Base-by-base conservation (phyloP, 2,329 filamentous ascomycete species). In the Nannizzia gypsea region DNA sequence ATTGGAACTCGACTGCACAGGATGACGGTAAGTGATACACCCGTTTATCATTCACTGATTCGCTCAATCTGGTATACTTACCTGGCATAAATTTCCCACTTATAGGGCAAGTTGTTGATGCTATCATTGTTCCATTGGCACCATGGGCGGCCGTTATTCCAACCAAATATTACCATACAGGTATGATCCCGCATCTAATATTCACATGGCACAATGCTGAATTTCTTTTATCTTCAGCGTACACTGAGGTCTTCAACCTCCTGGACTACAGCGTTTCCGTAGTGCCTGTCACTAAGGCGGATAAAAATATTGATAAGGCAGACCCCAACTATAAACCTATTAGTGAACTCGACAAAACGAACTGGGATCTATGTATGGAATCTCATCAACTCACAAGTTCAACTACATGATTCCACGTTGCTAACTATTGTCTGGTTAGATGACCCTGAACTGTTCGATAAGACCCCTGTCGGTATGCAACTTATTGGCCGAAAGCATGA, bases 1-100 rank as follows among this genome's bases (percentile, higher is more conserved):
- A 84, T 66, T 85, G 82, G 83, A 84, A 84, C 62, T 77, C 73
- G 13, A 84, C 81, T 0, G 73, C 70, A 0, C 67, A 74, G 2
- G 56, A 50, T 6, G 56, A 58, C 17, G 56, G 56, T 58, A 36
- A 42, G 17, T 56, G 22, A 26, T 26, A 13, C 44, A 26, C 15
- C 20, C 34, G 4, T 2, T n/a, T 5, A 6, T 20, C 22, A 6
- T 26, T 15, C 13, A 17, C 15, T 34, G 9, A 17, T 26, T 26
- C 22, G 11, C 4, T 46, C 31, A 5, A 15, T 58, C 42, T 6
- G 11, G 15, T 8, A 24, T 22, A 38, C n/a, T 17, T 8, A 42
- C 50, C 36, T 3, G 42, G 38, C 17, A 9, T 44, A 73, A 20
- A 82, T 80, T 0, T 77, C 8, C 13, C 9, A 22, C 9, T 76